A percentile compares a stretch with the other conserved stretches of the same genome.
phyloP scores from a whole-genome alignment of 352 stramenopile species.

The Blastocystis sp. region DNA sequence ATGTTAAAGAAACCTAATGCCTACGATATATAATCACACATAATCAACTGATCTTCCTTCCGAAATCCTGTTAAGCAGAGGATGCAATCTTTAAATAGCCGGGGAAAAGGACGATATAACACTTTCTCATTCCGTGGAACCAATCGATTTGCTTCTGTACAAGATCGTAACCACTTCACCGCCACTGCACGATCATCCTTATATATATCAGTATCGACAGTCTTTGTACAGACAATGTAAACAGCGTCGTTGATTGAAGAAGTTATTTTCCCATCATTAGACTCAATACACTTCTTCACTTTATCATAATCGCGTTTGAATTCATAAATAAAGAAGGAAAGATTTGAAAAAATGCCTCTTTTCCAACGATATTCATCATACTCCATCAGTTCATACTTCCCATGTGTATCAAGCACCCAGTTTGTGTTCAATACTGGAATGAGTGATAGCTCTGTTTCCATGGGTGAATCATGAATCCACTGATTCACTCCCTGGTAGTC shows the following conservation, averaged over 20 bases:
- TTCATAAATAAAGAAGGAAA: conserved; percentile 34
- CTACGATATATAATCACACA: not conserved
- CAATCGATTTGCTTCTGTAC: conserved; percentile 12
- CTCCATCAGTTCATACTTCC: not conserved
- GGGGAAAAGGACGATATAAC: conserved; percentile 1
- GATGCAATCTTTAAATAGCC: not conserved
- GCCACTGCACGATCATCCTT: conserved; percentile 35
- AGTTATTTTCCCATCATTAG: not conserved
- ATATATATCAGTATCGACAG: conserved; percentile 29
- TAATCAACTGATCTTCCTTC: not conserved
- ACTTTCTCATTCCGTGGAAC: not conserved
- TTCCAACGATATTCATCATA: not conserved
- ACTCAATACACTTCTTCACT: not conserved
- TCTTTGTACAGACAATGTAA: conserved; percentile 40
- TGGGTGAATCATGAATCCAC: not conserved
- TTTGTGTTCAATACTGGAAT: conserved; percentile 33
- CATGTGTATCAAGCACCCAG: conserved; percentile 40
- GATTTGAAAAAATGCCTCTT: conserved; percentile 34
- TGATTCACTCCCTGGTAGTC: not conserved
- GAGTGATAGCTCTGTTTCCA: not conserved
- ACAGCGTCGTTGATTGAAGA: not conserved
- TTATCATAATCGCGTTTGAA: conserved; percentile 37
- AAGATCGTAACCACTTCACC: conserved; percentile 18
- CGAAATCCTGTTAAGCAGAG: conserved; percentile 44
- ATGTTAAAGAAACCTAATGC: not conserved